Conservation (phyloP, 2,329 filamentous ascomycete species). For the Cryphonectria nitschkei region DNA sequence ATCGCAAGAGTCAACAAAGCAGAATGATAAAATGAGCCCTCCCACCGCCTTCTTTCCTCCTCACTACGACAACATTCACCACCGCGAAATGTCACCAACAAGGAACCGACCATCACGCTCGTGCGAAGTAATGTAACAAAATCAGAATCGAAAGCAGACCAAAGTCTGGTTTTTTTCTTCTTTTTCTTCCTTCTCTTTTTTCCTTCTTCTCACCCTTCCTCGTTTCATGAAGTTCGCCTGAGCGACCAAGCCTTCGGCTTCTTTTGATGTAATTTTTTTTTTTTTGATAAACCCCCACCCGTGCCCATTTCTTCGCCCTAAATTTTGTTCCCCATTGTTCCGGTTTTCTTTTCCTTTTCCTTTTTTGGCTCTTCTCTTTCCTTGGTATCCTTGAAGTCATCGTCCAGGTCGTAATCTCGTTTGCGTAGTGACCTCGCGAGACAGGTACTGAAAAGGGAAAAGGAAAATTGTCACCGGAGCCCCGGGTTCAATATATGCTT, state of each 20-base stretch:
- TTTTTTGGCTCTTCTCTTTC: not conserved
- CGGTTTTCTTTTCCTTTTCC: not conserved
- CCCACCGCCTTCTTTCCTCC: not conserved
- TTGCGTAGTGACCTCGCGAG: slow-evolving; percentile 13
- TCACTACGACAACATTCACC: not conserved
- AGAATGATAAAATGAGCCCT: not conserved
- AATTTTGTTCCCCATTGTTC: not conserved
- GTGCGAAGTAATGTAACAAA: not conserved
- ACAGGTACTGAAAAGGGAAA: not conserved
- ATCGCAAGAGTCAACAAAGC: not conserved
- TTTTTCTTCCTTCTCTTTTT: not conserved
- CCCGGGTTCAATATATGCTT: slow-evolving; percentile 1
- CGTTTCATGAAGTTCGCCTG: not conserved
- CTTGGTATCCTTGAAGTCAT: slow-evolving; percentile 12
- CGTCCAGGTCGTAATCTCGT: slow-evolving; percentile 12
- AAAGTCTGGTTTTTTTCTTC: not conserved
- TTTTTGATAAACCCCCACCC: not conserved
- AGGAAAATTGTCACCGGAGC: slow-evolving; percentile 1
- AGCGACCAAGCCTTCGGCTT: slow-evolving; percentile 6
- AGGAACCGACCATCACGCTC: not conserved
- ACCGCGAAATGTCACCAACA: not conserved
- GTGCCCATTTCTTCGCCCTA: not conserved
- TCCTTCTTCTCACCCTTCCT: no score
- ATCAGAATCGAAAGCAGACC: not conserved
- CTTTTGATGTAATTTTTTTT: not conserved